Evolutionary conservation across 257 asterid species (phyloP).

Genomic region (Ilex asprella): DNA sequence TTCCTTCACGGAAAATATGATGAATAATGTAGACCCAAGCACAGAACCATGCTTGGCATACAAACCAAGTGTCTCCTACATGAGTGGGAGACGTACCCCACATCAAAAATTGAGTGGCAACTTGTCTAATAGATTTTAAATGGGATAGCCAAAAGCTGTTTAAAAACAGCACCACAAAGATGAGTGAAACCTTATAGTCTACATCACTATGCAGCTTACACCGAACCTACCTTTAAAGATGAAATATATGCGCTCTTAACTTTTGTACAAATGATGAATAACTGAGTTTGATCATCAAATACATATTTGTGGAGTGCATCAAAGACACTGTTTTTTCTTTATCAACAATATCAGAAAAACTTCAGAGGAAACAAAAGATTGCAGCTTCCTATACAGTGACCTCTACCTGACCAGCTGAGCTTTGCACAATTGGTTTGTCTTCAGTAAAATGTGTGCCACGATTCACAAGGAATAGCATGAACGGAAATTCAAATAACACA

Average conservation of each 20-base stretch:
- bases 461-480: not conserved
- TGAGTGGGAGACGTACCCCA: slow-evolving; percentile 1
- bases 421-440: too few relatives aligned
- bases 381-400: too few relatives aligned
- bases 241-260: not conserved
- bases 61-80: slow-evolving; percentile 13
- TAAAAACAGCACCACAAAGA: not conserved
- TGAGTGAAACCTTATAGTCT: not conserved
- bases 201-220: not conserved
- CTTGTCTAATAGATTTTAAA: not conserved
- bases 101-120: not conserved
- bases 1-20: slow-evolving; percentile 56
- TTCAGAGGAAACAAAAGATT: too few relatives aligned
- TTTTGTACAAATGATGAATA: too few relatives aligned
- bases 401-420: not conserved
- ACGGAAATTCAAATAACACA: not conserved
- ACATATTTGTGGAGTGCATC: too few relatives aligned
- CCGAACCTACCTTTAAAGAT: not conserved
- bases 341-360: too few relatives aligned
- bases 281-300: too few relatives aligned
- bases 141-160: not conserved
- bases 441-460: not conserved
- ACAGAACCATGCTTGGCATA: slow-evolving; percentile 39
- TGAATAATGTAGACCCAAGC: slow-evolving; percentile 44
- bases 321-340: too few relatives aligned